A percentile compares a stretch with the other conserved stretches of the same genome.
These are phyloP conservation scores for Arctostaphylos glauca DNA, from an alignment of 148 eudicot species.

Conservation along the genomic window DNA sequence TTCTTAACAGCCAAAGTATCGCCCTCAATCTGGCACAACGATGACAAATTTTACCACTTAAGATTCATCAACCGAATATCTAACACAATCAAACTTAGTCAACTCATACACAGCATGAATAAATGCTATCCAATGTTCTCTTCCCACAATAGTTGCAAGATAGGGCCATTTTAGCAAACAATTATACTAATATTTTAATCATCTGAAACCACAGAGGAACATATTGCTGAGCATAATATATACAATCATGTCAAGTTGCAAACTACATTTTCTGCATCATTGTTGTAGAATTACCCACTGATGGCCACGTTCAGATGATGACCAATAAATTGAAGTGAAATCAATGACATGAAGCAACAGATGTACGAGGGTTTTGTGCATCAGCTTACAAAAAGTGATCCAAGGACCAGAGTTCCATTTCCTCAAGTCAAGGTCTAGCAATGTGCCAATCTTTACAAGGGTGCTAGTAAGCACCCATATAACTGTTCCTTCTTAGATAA, in stretches of 20 bases:
- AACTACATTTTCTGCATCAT: neutral
- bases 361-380: neutral
- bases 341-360: neutral
- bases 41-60: neutral
- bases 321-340: neutral
- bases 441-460: neutral
- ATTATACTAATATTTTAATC: neutral
- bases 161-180: neutral
- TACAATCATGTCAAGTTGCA: neutral
- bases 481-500: neutral
- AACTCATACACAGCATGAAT: neutral
- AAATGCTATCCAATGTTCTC: neutral
- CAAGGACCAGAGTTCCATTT: neutral
- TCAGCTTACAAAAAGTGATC: neutral
- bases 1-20: conserved; percentile 57
- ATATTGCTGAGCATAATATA: neutral
- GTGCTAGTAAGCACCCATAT: neutral
- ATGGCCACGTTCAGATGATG: neutral
- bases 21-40: conserved; percentile 65
- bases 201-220: neutral
- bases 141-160: neutral
- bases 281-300: neutral
- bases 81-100: neutral
- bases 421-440: neutral
- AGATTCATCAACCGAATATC: neutral